Evolutionary conservation across 805 yeast species (phyloP), one percentile per base, ranked within the genome.

Genomic region (Jamesozyma piceae): DNA sequence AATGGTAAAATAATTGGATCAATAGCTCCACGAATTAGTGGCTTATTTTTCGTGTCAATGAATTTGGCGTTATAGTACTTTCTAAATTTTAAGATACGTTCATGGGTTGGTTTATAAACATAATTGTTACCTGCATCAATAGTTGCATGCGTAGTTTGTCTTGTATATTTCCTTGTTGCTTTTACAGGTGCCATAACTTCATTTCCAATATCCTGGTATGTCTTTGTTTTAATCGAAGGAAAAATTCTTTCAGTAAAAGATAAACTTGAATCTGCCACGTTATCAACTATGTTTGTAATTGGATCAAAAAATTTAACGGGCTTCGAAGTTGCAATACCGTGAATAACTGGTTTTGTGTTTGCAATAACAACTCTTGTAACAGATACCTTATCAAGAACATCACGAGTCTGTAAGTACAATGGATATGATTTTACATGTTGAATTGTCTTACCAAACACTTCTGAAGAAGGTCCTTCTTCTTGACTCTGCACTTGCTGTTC

Each of bases 1-100:
- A 80, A 36, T 24, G 92, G 89, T 30, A 66, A 68, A 37, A 82
- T 65, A 11, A 80, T 29, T 3, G 84, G 80, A 58, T 81, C 87
- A 19, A 80, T 53, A 20, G 74, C 71, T n/a, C 80, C 68, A 49
- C 86, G 69, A 31, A 82, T 49, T 39, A 79, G 56, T 33, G 84
- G 82, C 53, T 75, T 77, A 20, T 86, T 86, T 26, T 76, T 65
- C 6, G 75, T 69, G 4, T 15, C 34, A 31, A 73, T 72, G 33
- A 77, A 53, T 27, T 74, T 67, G 38, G 71, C 65, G 54, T 76
- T 72, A 54, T 77, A 73, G 41, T 63, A 63, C 39, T 66, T 67
- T 48, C 82, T 77, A 44, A 72, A 62, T 39, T 67, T 71, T 49
- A 66, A 55, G 22, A 75, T 63, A 19, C 72, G 68, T 47, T 63